phyloP scores from a whole-genome alignment of 306 rosid genomes.

The Glycine tomentella region DNA sequence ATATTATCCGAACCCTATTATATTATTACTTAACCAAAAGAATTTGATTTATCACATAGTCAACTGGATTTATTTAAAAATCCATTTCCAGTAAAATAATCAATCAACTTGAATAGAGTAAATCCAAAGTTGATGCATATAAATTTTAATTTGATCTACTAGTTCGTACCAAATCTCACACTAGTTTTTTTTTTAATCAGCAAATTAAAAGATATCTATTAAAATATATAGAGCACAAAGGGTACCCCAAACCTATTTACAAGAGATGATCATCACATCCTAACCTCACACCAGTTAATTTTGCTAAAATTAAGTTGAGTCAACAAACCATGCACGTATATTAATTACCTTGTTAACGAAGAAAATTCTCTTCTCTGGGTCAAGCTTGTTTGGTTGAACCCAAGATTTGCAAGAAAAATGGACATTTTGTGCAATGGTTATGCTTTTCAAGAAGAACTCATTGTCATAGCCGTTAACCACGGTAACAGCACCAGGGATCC shows the following conservation, averaged over 20 bases:
- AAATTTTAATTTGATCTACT: background rate
- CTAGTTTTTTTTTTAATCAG: too few species aligned
- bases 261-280: too few species aligned
- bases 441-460: conserved; percentile 57
- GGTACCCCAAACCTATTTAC: too few species aligned
- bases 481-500: conserved; percentile 55
- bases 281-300: background rate
- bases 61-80: background rate
- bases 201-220: too few species aligned
- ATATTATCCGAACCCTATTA: too few species aligned
- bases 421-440: conserved; percentile 33
- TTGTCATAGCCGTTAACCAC: conserved; percentile 39
- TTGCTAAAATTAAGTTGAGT: background rate
- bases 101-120: background rate
- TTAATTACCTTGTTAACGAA: conserved; percentile 52
- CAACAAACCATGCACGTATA: too few species aligned
- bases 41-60: background rate
- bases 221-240: too few species aligned
- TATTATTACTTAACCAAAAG: too few species aligned
- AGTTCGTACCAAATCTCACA: background rate
- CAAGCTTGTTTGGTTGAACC: conserved; percentile 49
- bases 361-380: conserved; percentile 48
- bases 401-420: conserved; percentile 60
- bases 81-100: background rate
- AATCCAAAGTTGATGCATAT: background rate